Evolutionary conservation across 2,329 filamentous ascomycete genomes (phyloP).

Genomic region (Cladosporium sp.): DNA sequence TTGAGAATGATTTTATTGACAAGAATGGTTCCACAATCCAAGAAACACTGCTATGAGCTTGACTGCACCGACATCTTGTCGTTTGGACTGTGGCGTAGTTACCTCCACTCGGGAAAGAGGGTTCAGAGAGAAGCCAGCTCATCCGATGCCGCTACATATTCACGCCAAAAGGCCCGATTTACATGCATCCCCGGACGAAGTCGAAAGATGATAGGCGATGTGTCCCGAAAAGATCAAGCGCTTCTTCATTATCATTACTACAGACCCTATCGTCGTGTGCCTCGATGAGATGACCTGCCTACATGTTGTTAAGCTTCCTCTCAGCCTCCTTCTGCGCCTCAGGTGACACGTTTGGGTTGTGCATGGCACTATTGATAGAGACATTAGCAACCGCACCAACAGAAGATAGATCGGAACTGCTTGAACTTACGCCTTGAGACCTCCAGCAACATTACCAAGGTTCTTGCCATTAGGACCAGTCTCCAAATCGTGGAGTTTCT

Average conservation of each 20-base stretch:
- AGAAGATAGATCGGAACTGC: not conserved
- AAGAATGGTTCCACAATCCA: too few relatives aligned
- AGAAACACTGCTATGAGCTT: too few relatives aligned
- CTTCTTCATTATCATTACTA: not conserved
- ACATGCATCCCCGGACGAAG: too few relatives aligned
- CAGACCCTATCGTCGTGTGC: not conserved
- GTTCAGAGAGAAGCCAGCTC: too few relatives aligned
- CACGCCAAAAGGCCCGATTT: too few relatives aligned
- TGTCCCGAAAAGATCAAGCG: too few relatives aligned
- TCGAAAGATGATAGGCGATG: too few relatives aligned
- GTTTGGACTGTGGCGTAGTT: too few relatives aligned
- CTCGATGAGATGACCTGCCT: not conserved
- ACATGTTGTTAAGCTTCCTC: conserved; percentile 6
- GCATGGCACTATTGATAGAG: not conserved
- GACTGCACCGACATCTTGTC: too few relatives aligned
- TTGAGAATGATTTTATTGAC: too few relatives aligned
- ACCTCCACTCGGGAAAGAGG: too few relatives aligned
- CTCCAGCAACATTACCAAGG: conserved; percentile 6
- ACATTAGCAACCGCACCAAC: not conserved
- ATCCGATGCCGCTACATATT: too few relatives aligned
- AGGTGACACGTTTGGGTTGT: conserved; percentile 8
- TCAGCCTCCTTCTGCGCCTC: conserved; percentile 4
- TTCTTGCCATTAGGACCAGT: not conserved
- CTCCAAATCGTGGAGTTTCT: conserved; percentile 4
- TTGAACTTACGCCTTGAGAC: conserved; percentile 6